Evolutionary conservation across 345 rosid genomes (phyloP).

Genomic region (Viola odorata): DNA sequence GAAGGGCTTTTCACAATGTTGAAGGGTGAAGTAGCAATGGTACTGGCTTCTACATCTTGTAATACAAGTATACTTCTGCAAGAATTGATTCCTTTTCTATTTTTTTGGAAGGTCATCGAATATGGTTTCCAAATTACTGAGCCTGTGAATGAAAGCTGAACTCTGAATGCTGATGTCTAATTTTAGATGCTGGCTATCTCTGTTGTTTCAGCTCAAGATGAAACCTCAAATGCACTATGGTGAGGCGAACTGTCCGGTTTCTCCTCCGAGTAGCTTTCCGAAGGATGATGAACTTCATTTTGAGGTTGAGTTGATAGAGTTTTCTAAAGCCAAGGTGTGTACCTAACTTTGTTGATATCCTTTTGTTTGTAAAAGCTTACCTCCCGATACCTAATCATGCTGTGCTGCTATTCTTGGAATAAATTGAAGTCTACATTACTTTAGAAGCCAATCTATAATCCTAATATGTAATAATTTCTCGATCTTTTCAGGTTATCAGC

Average conservation of each 20-base stretch:
- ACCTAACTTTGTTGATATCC: not conserved
- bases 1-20: constrained; percentile 92
- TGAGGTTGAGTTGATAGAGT: constrained; percentile 85
- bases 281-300: constrained; percentile 94
- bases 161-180: not conserved
- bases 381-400: not conserved
- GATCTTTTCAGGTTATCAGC: constrained; percentile 55
- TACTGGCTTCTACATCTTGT: constrained; percentile 23
- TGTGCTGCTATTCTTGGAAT: constrained; percentile 4
- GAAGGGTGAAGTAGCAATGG: constrained; percentile 96
- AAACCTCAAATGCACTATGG: constrained; percentile 91
- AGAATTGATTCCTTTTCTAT: not conserved
- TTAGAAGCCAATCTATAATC: not conserved
- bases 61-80: not conserved
- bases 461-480: constrained; percentile 2
- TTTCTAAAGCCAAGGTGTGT: constrained; percentile 78
- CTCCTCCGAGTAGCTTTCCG: constrained; percentile 61
- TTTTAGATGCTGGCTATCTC: constrained; percentile 1
- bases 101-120: not conserved
- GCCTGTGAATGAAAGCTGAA: not conserved
- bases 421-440: not conserved
- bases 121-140: not conserved
- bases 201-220: constrained; percentile 74
- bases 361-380: not conserved
- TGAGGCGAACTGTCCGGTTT: constrained; percentile 79